These are phyloP conservation scores for Endoconidiophora laricicola DNA, from an alignment of 2,329 filamentous ascomycete genomes.

Conservation along the genomic window DNA sequence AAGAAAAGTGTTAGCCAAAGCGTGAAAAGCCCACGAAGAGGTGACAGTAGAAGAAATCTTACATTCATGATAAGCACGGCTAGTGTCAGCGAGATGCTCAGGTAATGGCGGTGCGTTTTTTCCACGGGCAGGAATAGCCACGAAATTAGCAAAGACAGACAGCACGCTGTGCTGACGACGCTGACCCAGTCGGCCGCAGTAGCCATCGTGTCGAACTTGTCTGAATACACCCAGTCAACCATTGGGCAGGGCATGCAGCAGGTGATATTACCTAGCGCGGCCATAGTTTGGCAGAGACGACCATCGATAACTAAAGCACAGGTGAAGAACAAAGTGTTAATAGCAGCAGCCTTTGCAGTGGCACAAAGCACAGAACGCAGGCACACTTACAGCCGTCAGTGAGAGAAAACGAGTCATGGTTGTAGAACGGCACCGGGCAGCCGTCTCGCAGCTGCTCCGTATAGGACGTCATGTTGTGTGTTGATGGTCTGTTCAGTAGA, in stretches of 20 bases:
- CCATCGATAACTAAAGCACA: conserved; percentile 35
- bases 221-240: conserved; percentile 56
- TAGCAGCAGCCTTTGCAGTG: neutral
- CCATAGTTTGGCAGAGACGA: conserved; percentile 32
- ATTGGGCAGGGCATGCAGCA: conserved; percentile 89
- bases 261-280: conserved; percentile 26
- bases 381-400: conserved; percentile 13
- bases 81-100: conserved; percentile 72
- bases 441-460: conserved; percentile 9
- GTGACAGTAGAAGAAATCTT: conserved; percentile 21
- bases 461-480: conserved; percentile 6
- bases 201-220: conserved; percentile 42
- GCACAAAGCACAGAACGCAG: neutral
- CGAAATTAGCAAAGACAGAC: conserved; percentile 60
- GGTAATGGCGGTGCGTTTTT: conserved; percentile 80
- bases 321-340: conserved; percentile 18
- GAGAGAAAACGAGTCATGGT: conserved; percentile 7
- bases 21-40: conserved; percentile 4
- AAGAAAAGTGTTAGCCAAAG: conserved; percentile 1
- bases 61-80: conserved; percentile 67
- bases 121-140: conserved; percentile 70
- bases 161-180: conserved; percentile 53
- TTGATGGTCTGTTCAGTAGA: too few relatives aligned
- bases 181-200: conserved; percentile 67
- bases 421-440: conserved; percentile 13